Conservation (phyloP, 306 rosid species). For the Macrotyloma uniflorum region DNA sequence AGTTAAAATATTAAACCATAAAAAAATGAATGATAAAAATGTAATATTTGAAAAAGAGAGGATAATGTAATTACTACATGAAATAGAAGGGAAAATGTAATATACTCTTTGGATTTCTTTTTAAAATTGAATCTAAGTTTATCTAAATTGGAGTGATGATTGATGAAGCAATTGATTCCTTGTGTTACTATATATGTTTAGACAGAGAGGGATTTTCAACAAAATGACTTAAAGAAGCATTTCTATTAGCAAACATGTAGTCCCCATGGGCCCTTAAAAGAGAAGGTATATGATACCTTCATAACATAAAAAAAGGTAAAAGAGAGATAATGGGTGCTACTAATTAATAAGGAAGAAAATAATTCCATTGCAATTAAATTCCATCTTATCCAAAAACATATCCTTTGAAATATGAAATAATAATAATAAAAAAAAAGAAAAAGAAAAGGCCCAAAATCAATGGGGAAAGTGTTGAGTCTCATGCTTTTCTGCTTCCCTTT, state of each 20-base stretch:
- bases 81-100: too few species aligned
- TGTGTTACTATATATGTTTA: too few species aligned
- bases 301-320: background rate
- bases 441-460: background rate
- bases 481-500: slow-evolving; percentile 45
- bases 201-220: background rate
- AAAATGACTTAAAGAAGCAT: background rate
- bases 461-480: slow-evolving; percentile 33
- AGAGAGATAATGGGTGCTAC: slow-evolving; percentile 3
- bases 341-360: slow-evolving; percentile 4
- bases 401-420: slow-evolving; percentile 5
- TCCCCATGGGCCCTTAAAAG: background rate
- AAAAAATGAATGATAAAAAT: too few species aligned
- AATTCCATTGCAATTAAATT: slow-evolving; percentile 33
- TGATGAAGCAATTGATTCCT: too few species aligned
- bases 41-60: too few species aligned
- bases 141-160: too few species aligned
- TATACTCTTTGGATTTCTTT: too few species aligned
- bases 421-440: background rate
- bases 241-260: slow-evolving; percentile 8
- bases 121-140: too few species aligned
- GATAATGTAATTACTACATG: too few species aligned
- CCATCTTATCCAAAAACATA: slow-evolving; percentile 51
- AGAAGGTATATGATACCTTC: slow-evolving; percentile 31
- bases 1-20: too few species aligned